Base-by-base conservation (phyloP, 2,329 filamentous ascomycete species). In the Dothistroma septosporum region DNA sequence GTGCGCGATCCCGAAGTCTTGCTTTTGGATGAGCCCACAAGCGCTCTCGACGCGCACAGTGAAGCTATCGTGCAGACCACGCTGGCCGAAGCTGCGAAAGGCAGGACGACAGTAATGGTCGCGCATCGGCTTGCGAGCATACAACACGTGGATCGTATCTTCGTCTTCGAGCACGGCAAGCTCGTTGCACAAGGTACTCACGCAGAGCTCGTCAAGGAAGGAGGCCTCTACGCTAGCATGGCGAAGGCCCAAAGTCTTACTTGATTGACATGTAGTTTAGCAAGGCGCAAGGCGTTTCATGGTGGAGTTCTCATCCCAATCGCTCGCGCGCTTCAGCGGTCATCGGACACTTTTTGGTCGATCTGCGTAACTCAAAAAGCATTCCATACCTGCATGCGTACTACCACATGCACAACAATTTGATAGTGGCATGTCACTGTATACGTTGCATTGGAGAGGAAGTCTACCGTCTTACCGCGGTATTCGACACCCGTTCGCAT, bases 91-190 rank as follows among this genome's bases (percentile, higher is more conserved):
- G 52, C 50, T 8, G 73, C 76, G 4, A 70, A 73, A 49, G 78
- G 75, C 4, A 71, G 77, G 57, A 85, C 90, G 1, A 90, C 89
- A 62, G 79, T 94, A 2, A 88, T 89, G 2, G 89, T 94, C 11
- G 90, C 90, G 1, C 90, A 93, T 72, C 80, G 90, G 14, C 78
- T 93, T 53, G 87, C 87, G 0, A 93, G 88, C 12, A 86, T 92
- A 21, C 89, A 90, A 73, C 88, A 92, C 66, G 88, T 89, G 1
- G 87, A 93, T 72, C 78, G 87, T n/a, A 92, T 92, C 47, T 91
- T 90, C 68, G 89, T 93, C 0, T 84, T 94, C 53, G 88, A 88
- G 11, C 82, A 86, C 62, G 85, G 87, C 24, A 82, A 73, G 22
- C 80, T 89, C 41, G 76, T 85, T 1, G 85, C 89, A 69, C 75